Evolutionary conservation across 1,284 basidiomycete genomes (phyloP).

Genomic region (Fomitiporia mediterranea): DNA sequence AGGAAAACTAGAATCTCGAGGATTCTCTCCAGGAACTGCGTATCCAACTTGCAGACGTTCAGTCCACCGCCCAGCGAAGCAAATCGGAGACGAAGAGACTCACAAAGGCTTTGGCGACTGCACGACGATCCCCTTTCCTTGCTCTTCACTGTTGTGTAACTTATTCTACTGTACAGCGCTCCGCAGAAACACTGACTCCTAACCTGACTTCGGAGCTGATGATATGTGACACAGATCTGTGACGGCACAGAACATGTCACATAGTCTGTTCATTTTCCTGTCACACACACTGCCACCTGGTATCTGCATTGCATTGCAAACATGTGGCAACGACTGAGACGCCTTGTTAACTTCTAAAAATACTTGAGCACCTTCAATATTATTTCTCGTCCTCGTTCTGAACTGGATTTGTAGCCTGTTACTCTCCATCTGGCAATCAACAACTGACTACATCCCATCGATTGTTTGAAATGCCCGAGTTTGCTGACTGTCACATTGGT

Average conservation of each 20-base stretch:
- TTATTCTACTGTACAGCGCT: no score
- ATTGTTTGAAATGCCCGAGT: conserved; percentile 7
- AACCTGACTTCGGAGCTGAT: no score
- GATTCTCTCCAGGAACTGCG: conserved; percentile 87
- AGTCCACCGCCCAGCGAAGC: conserved; percentile 61
- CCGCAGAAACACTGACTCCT: no score
- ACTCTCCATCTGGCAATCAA: no score
- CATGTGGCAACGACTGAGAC: neutral
- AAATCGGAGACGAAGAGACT: conserved; percentile 83
- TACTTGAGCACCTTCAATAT: neutral
- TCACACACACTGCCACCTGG: no score
- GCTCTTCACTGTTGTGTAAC: no score
- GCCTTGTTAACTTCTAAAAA: neutral
- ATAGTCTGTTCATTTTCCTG: no score
- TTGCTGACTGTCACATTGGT: conserved; percentile 11
- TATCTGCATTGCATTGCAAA: no score
- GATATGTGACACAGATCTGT: no score
- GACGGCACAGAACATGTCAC: no score
- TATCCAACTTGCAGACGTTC: conserved; percentile 62
- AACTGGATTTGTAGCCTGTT: neutral
- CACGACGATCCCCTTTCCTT: no score
- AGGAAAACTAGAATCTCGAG: conserved; percentile 51
- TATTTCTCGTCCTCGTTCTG: neutral
- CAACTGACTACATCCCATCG: no score
- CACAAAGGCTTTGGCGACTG: conserved; percentile 65